Percentiles rank a stretch among this genome's conserved stretches.
phyloP scores from a whole-genome alignment of 305 asterid genomes.

The Fraxinus ornus region DNA sequence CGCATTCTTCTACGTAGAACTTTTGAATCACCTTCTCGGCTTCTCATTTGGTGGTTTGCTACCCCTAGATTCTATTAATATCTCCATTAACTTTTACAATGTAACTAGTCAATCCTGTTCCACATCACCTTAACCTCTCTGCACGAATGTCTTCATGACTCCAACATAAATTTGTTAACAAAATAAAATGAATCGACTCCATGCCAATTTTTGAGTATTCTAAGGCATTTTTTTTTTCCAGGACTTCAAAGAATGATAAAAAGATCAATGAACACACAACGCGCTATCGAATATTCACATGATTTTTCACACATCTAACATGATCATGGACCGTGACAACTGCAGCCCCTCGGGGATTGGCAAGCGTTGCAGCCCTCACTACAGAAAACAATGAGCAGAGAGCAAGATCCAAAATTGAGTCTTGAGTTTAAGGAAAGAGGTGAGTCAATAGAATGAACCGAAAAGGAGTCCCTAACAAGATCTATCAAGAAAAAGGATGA shows the following conservation, averaged over 20 bases:
- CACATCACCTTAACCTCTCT: neutral
- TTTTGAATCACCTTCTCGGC: neutral
- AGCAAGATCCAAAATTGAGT: neutral
- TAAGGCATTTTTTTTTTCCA: neutral
- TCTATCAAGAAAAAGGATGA: neutral
- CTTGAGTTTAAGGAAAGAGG: neutral
- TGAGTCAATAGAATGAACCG: neutral
- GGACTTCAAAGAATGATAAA: neutral
- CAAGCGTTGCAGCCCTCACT: neutral
- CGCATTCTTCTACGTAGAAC: neutral
- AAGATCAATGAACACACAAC: neutral
- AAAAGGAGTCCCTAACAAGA: neutral
- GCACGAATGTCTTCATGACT: neutral
- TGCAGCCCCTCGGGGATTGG: neutral
- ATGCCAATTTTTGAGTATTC: neutral
- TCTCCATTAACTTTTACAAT: neutral
- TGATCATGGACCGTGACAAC: neutral
- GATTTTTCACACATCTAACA: neutral
- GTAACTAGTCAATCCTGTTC: neutral
- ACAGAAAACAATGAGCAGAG: neutral
- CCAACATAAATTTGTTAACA: neutral
- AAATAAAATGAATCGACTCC: neutral
- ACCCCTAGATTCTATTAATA: neutral
- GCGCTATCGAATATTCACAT: neutral
- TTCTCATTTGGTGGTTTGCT: neutral